A percentile compares a stretch with the other conserved stretches of the same genome.
Conservation (phyloP, 345 rosid genomes). For the Rubroshorea leprosula region DNA sequence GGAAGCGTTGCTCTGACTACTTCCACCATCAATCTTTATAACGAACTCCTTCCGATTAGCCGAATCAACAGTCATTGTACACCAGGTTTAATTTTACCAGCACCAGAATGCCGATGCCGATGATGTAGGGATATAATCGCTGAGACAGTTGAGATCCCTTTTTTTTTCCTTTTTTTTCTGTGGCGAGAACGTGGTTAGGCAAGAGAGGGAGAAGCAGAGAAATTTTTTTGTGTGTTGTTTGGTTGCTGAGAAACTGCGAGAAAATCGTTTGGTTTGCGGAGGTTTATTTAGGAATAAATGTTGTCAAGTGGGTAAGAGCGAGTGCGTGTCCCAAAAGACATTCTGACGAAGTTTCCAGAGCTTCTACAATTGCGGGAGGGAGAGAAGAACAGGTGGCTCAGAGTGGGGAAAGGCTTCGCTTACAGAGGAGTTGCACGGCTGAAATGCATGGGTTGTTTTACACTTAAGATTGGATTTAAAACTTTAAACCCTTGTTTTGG, state of each 20-base stretch:
- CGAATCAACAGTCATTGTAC: slow-evolving; percentile 33
- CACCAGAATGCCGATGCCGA: no score
- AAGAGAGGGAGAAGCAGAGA: neutral
- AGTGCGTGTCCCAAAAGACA: no score
- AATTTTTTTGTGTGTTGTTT: neutral
- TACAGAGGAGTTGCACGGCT: no score
- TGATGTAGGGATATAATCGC: no score
- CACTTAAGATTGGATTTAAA: no score
- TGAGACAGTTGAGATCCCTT: no score
- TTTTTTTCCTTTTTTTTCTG: no score
- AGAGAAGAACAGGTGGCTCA: neutral
- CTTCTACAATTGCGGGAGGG: neutral
- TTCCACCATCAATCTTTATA: slow-evolving; percentile 30
- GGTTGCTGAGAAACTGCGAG: neutral
- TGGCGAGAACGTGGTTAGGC: neutral
- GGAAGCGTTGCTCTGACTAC: slow-evolving; percentile 12
- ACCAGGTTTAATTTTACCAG: no score
- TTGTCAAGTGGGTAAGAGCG: no score
- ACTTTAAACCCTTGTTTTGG: no score
- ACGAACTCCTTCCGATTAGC: slow-evolving; percentile 32
- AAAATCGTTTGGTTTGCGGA: neutral
- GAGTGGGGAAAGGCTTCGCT: neutral
- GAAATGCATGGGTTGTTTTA: neutral
- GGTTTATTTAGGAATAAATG: no score
- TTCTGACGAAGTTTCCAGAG: neutral